Percentiles rank a stretch among this genome's conserved stretches.
phyloP scores from a whole-genome alignment of 768 basidiomycete genomes.

The Xerocomellus chrysenteron region DNA sequence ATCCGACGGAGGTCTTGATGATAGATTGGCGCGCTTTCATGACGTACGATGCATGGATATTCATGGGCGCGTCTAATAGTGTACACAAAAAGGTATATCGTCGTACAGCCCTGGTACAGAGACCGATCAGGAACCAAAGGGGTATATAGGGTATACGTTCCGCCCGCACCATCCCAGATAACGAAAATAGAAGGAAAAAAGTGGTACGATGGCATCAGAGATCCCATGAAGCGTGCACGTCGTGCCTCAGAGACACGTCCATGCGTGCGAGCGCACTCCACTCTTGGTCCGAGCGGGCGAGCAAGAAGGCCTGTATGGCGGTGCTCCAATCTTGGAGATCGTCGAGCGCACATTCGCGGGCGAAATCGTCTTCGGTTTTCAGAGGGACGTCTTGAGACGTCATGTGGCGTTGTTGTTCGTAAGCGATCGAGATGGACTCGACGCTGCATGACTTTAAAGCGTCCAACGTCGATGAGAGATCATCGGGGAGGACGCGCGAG shows the following conservation, averaged over 20 bases:
- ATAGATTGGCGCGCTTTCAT: too few relatives aligned
- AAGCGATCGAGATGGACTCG: constrained; percentile 23
- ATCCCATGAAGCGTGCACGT: constrained; percentile 22
- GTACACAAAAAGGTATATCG: background rate
- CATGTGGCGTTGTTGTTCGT: constrained; percentile 11
- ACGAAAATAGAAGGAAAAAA: background rate
- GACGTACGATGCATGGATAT: too few relatives aligned
- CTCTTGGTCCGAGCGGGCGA: constrained; percentile 8
- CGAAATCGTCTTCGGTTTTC: constrained; percentile 24
- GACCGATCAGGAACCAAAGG: background rate
- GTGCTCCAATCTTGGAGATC: constrained; percentile 30
- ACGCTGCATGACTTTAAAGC: constrained; percentile 16
- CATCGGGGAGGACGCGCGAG: constrained; percentile 23
- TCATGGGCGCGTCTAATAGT: background rate
- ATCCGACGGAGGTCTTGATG: too few relatives aligned
- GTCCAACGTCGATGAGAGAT: constrained; percentile 23
- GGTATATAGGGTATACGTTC: background rate
- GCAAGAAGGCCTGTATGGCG: constrained; percentile 22
- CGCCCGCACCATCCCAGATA: background rate
- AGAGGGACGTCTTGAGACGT: background rate
- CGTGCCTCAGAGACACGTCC: constrained; percentile 16
- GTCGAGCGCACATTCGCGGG: constrained; percentile 31
- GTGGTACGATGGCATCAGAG: constrained; percentile 11
- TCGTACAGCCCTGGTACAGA: constrained; percentile 3
- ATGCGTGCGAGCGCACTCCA: constrained; percentile 21